These are phyloP conservation scores for Penicillium palitans DNA, from an alignment of 2,329 filamentous ascomycete species.

Conservation along the genomic window DNA sequence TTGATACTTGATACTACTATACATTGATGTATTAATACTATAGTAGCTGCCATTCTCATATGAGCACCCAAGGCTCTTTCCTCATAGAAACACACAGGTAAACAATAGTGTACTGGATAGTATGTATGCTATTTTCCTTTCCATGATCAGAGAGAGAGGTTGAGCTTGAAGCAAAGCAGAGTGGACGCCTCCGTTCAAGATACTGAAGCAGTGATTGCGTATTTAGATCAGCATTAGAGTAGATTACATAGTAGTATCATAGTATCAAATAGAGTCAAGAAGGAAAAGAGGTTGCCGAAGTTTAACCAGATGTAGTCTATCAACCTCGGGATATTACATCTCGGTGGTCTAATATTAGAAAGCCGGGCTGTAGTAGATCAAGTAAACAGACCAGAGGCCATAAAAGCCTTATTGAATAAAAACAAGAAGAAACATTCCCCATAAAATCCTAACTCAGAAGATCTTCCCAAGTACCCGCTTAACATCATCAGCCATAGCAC, in stretches of 20 bases:
- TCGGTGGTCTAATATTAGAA: neutral
- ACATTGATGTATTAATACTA: no score
- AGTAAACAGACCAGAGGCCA: neutral
- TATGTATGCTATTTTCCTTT: no score
- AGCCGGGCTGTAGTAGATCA: neutral
- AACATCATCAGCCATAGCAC: conserved; percentile 39
- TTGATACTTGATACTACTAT: no score
- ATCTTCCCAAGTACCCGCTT: conserved; percentile 50
- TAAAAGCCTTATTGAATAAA: neutral
- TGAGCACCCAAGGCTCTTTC: no score
- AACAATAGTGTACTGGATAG: no score
- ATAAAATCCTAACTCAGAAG: conserved; percentile 35
- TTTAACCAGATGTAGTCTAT: neutral
- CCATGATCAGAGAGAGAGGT: neutral
- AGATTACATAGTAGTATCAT: neutral
- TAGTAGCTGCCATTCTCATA: no score
- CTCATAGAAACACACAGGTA: no score
- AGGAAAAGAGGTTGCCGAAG: neutral
- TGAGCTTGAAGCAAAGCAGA: no score
- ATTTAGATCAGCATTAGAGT: neutral
- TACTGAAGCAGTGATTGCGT: no score
- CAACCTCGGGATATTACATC: neutral
- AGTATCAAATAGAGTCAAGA: neutral
- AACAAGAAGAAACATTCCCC: neutral
- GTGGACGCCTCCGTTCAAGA: no score